These are phyloP conservation scores for Sphaceloma murrayae DNA, from an alignment of 2,329 filamentous ascomycete genomes.

Conservation along the genomic window DNA sequence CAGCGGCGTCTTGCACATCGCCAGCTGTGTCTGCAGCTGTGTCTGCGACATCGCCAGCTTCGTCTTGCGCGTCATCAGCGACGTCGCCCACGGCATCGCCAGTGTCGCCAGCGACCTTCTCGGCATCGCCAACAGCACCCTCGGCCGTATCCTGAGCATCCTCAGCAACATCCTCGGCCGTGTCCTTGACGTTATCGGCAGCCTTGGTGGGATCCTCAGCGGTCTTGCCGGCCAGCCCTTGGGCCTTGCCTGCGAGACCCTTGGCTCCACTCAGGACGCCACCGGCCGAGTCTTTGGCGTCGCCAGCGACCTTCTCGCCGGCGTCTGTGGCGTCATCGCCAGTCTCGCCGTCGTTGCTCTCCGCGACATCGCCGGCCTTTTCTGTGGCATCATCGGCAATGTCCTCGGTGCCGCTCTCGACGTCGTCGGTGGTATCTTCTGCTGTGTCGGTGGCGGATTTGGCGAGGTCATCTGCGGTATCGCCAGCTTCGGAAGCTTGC, in stretches of 20 bases:
- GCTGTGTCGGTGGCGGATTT: constrained; percentile 33
- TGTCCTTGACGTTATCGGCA: constrained; percentile 31
- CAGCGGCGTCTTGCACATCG: constrained; percentile 16
- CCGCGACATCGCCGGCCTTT: constrained; percentile 32
- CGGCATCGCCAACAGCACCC: constrained; percentile 19
- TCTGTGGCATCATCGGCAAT: constrained; percentile 35
- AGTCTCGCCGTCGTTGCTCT: constrained; percentile 22
- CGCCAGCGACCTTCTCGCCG: constrained; percentile 28
- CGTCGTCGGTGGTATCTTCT: constrained; percentile 37
- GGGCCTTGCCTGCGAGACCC: constrained; percentile 39
- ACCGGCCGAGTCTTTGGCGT: constrained; percentile 26
- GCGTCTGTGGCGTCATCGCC: constrained; percentile 23
- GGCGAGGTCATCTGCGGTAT: constrained; percentile 32
- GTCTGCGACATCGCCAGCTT: constrained; percentile 27
- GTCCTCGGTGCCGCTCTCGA: constrained; percentile 27
- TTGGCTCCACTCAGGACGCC: constrained; percentile 37
- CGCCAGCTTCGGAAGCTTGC: constrained; percentile 38
- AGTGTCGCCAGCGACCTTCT: constrained; percentile 21
- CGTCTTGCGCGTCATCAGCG: constrained; percentile 27
- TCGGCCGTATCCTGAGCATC: constrained; percentile 29
- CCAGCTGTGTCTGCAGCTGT: constrained; percentile 28
- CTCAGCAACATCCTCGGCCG: constrained; percentile 27
- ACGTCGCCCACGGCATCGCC: constrained; percentile 24
- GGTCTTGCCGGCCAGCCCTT: constrained; percentile 37
- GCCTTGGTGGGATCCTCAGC: constrained; percentile 31